Base-by-base conservation (phyloP, 805 yeast species). In the Candida michaelii region DNA sequence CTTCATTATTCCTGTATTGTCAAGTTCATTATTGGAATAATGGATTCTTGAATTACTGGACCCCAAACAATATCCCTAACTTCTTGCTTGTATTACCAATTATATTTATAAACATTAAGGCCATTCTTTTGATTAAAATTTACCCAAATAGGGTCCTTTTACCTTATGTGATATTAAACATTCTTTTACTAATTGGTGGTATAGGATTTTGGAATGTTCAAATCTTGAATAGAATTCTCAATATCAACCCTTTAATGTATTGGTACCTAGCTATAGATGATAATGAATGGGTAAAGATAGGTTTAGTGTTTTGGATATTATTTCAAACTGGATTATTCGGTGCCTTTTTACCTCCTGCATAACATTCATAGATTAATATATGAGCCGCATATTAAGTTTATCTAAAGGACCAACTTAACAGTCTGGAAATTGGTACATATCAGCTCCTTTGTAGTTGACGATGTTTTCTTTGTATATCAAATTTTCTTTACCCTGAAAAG, bases 291-390 rank as follows among this genome's bases (percentile, higher is more conserved):
- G 14, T 47, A 11, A 5, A 23, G 4, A 9, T 31, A 11, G 43
- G 39, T 67, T 65, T 79, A 52, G 49, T 80, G 5, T 50, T 74
- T 0, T 90, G 96, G 95, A 69, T 66, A 16, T 58, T 82, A 5
- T 52, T 81, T 2, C 97, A 90, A 61, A 76, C 90, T 0, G 75
- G 79, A 1, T 64, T 90, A 39, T 90, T 79, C 65, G 87, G 84
- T 6, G 82, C 82, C n/a, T 90, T 87, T 56, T 68, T 90, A 32
- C 98, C 97, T 2, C 98, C 98, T 4, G 98, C 98, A n/a, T 89
- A 23, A 23, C n/a, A 21, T 21, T 14, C 11, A 33, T 21, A 33
- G n/a, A 13, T 33, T 16, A 30, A 31, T 31, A 31, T 29, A 30
- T 30, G 33, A 30, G 33, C 33, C 33, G 33, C 23, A n/a, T n/a